Percentiles rank a stretch among this genome's conserved stretches.
phyloP scores from a whole-genome alignment of 345 rosid genomes.

The Mercurialis annua region DNA sequence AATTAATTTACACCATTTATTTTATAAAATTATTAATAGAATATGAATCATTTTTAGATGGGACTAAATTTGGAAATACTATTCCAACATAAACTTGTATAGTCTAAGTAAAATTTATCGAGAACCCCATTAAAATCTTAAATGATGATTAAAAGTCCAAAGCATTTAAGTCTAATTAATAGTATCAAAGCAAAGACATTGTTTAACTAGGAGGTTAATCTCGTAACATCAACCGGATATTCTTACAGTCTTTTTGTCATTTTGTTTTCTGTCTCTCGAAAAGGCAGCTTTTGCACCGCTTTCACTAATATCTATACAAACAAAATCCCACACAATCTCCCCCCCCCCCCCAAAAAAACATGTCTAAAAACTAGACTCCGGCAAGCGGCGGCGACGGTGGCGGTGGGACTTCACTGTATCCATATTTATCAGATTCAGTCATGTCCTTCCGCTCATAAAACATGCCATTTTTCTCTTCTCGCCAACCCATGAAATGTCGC shows the following conservation, averaged over 20 bases:
- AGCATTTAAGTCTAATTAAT: neutral
- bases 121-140: too few species aligned
- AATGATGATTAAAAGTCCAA: neutral
- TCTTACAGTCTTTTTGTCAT: constrained; percentile 6
- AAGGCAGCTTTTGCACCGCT: constrained; percentile 30
- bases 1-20: too few species aligned
- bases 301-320: constrained; percentile 26
- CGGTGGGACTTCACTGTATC: constrained; percentile 14
- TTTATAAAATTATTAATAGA: too few species aligned
- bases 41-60: too few species aligned
- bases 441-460: constrained; percentile 23
- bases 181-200: neutral
- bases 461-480: neutral
- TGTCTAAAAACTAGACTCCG: constrained; percentile 4
- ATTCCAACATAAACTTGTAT: too few species aligned
- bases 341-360: constrained; percentile 2
- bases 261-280: constrained; percentile 12
- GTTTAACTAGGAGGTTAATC: constrained; percentile 10
- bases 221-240: constrained; percentile 9
- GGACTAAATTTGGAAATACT: too few species aligned
- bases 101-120: too few species aligned
- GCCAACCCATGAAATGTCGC: constrained; percentile 24
- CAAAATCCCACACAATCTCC: constrained; percentile 6
- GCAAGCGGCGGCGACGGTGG: too few species aligned
- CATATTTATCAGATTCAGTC: constrained; percentile 20